Base-by-base conservation (phyloP, 805 yeast species). In the Zygoascus tannicola region DNA sequence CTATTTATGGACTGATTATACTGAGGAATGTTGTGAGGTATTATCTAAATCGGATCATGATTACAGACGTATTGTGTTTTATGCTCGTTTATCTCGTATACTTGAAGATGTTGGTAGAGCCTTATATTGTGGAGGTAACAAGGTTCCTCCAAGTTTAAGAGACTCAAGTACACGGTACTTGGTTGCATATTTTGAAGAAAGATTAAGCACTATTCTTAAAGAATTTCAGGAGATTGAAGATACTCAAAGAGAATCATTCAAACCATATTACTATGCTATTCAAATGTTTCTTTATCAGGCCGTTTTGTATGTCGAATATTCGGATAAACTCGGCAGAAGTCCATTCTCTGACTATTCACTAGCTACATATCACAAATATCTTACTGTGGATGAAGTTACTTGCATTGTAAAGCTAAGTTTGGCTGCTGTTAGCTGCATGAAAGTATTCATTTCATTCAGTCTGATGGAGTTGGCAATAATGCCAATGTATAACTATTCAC, bases 21-120 rank as follows among this genome's bases (percentile, higher is more conserved):
- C 81, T 38, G 79, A 79, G 45, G 78, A 74, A 43, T 78, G 85
- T 51, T 80, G 80, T 53, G 48, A 55, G 1, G 57, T 82, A 43
- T 3, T 34, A 8, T 77, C 72, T 39, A 51, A 56, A 0, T 53
- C 69, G 8, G 36, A 34, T 8, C 50, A 63, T 5, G 53, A 58
- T 12, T 68, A 68, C 51, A 59, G 58, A 33, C 61, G 72, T 18
- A 58, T 83, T 41, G 81, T 85, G 0, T 53, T 70, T 1, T 74
- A 80, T 59, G 76, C 81, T 10, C 71, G 78, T 48, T 50, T 85
- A 47, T 76, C 75, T 48, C 74, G 75, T 47, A 56, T 74, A 15
- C 63, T 84, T 50, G 94, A 85, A 51, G 74, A 71, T 41, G 75
- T 80, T 26, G 33, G 50, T 22, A 49, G 32, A 44, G 56, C 78